phyloP scores from a whole-genome alignment of 2,329 filamentous ascomycete genomes.

The Alternaria conjuncta region DNA sequence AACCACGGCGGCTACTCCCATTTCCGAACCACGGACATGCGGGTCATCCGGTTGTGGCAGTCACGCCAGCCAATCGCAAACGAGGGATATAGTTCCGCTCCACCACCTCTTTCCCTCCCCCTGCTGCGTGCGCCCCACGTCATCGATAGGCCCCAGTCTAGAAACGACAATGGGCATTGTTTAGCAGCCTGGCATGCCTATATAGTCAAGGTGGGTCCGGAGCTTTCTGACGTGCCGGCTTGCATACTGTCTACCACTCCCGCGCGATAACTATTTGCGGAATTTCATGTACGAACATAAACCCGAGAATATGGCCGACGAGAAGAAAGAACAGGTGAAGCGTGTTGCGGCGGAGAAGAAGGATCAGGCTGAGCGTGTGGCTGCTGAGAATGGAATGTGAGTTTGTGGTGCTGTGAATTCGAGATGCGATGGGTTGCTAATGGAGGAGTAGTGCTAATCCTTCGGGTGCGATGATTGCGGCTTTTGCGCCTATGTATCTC shows the following conservation, averaged over 20 bases:
- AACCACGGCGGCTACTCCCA: neutral
- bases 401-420: neutral
- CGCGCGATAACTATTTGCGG: neutral
- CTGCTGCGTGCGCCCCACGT: neutral
- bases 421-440: neutral
- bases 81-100: conserved; percentile 1
- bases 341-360: conserved; percentile 24
- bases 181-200: neutral
- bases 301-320: conserved; percentile 21
- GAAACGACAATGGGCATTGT: neutral
- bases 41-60: neutral
- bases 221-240: neutral
- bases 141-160: conserved; percentile 6
- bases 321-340: conserved; percentile 26
- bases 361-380: conserved; percentile 18
- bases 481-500: conserved; percentile 27
- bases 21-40: neutral
- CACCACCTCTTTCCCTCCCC: neutral
- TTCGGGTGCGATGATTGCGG: conserved; percentile 18
- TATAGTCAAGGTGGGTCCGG: neutral
- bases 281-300: neutral
- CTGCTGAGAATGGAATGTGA: conserved; percentile 25
- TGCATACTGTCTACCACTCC: neutral
- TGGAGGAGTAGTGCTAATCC: conserved; percentile 21
- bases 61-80: conserved; percentile 1